Percentiles rank a stretch among this genome's conserved stretches.
Evolutionary conservation across 2,329 filamentous ascomycete species (phyloP).

Genomic region (Acephala macrosclerotiorum): DNA sequence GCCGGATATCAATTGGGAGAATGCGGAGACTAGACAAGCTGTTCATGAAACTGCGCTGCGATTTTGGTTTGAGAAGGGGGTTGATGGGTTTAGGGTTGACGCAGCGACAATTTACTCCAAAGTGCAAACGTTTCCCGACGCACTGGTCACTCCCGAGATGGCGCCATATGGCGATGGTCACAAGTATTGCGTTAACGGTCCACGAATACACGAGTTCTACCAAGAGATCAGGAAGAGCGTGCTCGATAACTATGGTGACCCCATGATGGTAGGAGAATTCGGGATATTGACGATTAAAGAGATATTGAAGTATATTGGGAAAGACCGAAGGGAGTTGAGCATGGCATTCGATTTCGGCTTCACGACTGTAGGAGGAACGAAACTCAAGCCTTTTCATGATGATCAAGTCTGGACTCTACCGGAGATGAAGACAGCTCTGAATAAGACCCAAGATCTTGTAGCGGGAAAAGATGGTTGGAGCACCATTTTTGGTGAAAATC

Average conservation of each 20-base stretch:
- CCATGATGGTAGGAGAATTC: constrained; percentile 75
- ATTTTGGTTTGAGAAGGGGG: constrained; percentile 80
- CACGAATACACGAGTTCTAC: constrained; percentile 72
- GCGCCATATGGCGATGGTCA: constrained; percentile 54
- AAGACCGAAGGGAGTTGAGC: background rate
- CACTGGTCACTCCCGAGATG: constrained; percentile 51
- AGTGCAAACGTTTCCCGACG: constrained; percentile 62
- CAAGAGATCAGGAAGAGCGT: constrained; percentile 66
- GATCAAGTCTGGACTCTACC: background rate
- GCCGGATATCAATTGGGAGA: constrained; percentile 87
- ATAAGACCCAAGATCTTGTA: background rate
- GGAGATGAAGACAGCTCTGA: background rate
- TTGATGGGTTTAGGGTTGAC: constrained; percentile 76
- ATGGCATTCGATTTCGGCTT: constrained; percentile 1
- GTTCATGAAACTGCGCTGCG: constrained; percentile 75
- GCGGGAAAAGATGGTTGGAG: background rate
- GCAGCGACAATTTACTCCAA: constrained; percentile 78
- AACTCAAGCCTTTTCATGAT: background rate
- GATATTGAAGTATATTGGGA: background rate
- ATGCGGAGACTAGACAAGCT: constrained; percentile 68
- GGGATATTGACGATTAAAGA: constrained; percentile 60
- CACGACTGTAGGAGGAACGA: background rate
- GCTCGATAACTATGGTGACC: constrained; percentile 62
- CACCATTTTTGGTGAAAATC: constrained; percentile 13
- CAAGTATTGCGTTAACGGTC: constrained; percentile 70